phyloP scores from a whole-genome alignment of 768 basidiomycete species.

The Lentinula sp. region DNA sequence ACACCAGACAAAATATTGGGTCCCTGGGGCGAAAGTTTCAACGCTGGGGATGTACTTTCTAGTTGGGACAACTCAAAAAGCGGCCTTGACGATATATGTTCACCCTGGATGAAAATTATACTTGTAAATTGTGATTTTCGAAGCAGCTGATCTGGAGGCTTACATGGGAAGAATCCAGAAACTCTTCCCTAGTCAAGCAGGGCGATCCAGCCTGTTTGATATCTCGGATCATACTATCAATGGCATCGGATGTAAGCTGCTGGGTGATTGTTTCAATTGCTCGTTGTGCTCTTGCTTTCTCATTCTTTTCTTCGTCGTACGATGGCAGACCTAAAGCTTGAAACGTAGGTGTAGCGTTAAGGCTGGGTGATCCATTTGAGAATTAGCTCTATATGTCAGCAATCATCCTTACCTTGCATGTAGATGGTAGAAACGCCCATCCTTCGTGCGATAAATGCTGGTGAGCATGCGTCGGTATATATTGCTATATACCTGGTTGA shows the following conservation, averaged over 20 bases:
- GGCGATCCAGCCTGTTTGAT: not conserved
- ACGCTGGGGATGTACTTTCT: not conserved
- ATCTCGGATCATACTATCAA: not conserved
- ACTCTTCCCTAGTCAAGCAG: slow-evolving; percentile 3
- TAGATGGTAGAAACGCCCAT: not conserved
- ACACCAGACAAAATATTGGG: slow-evolving; percentile 5
- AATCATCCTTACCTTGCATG: not conserved
- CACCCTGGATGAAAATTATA: not conserved
- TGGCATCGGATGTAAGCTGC: not conserved
- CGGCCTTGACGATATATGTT: not conserved
- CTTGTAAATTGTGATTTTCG: not conserved
- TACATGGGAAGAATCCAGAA: slow-evolving; percentile 1
- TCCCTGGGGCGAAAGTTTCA: not conserved
- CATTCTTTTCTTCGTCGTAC: not conserved
- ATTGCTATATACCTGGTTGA: slow-evolving; percentile 5
- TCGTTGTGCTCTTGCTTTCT: not conserved
- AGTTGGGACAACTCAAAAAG: slow-evolving; percentile 2
- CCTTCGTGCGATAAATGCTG: slow-evolving; percentile 4
- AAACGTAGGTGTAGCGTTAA: not conserved
- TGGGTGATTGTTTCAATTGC: not conserved
- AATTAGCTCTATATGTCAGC: not conserved
- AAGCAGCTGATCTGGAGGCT: not conserved
- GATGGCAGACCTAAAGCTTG: not conserved
- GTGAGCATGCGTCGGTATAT: slow-evolving; percentile 4
- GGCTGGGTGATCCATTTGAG: not conserved